Evolutionary conservation across 2,329 filamentous ascomycete species (phyloP).

Genomic region (Nemania sp.): DNA sequence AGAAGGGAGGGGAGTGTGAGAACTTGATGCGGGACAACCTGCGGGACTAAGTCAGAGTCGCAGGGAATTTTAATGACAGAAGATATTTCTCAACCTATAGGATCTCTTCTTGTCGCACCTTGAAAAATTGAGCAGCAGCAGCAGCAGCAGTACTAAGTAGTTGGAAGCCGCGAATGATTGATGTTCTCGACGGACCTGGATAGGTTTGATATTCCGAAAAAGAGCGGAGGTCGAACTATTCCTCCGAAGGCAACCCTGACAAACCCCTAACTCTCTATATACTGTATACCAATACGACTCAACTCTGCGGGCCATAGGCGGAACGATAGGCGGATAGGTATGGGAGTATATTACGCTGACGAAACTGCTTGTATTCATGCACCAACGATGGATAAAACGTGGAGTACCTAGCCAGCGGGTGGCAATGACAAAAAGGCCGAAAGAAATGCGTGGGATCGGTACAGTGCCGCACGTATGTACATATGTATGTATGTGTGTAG

Average conservation of each 20-base stretch:
- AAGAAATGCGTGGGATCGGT: constrained; percentile 1
- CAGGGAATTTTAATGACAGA: not conserved
- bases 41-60: not conserved
- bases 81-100: not conserved
- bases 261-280: no score
- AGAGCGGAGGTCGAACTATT: constrained; percentile 19
- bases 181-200: constrained; percentile 4
- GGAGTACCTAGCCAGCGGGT: not conserved
- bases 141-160: no score
- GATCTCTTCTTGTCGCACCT: not conserved
- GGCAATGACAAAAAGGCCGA: constrained; percentile 19
- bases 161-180: constrained; percentile 5
- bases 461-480: not conserved
- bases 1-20: not conserved
- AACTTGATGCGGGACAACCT: not conserved
- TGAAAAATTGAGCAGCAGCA: not conserved
- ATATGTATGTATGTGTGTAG: not conserved
- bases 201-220: constrained; percentile 18
- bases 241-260: constrained; percentile 23
- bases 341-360: constrained; percentile 11
- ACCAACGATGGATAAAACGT: constrained; percentile 1
- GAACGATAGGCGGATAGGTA: constrained; percentile 7
- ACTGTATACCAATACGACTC: constrained; percentile 11
- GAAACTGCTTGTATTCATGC: constrained; percentile 19
- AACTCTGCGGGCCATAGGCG: constrained; percentile 13